Evolutionary conservation across 2,329 filamentous ascomycete genomes (phyloP).

Genomic region (Alternaria longipes): DNA sequence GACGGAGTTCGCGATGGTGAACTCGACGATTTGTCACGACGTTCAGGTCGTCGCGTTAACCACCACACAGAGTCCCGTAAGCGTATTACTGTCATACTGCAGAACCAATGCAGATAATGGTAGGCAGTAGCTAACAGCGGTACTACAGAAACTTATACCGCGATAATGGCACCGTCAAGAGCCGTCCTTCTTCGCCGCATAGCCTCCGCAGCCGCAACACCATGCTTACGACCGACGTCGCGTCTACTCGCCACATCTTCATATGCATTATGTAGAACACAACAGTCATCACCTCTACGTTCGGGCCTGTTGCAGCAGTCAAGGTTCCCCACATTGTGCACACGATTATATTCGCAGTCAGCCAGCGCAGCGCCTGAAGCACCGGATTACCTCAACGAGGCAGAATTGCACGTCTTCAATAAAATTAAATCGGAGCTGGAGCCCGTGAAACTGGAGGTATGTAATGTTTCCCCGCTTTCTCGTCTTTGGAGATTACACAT

Average conservation of each 20-base stretch:
- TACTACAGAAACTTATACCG: constrained; percentile 7
- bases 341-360: constrained; percentile 38
- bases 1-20: constrained; percentile 34
- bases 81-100: constrained; percentile 7
- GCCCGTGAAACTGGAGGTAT: constrained; percentile 58
- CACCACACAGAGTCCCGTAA: constrained; percentile 17
- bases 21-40: constrained; percentile 22
- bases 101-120: constrained; percentile 16
- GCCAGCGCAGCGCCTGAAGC: constrained; percentile 43
- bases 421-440: constrained; percentile 55
- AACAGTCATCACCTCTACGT: constrained; percentile 15
- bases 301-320: constrained; percentile 13
- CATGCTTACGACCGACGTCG: constrained; percentile 29
- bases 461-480: constrained; percentile 22
- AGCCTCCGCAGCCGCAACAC: constrained; percentile 28
- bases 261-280: constrained; percentile 14
- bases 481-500: constrained; percentile 5
- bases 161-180: constrained; percentile 48
- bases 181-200: constrained; percentile 34
- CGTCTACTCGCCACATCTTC: constrained; percentile 31
- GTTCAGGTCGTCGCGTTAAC: constrained; percentile 20
- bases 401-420: constrained; percentile 59
- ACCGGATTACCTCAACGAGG: constrained; percentile 58
- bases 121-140: constrained; percentile 15
- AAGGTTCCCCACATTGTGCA: constrained; percentile 17